Evolutionary conservation across 2,329 filamentous ascomycete species (phyloP).

Genomic region (Penicillium sp.): DNA sequence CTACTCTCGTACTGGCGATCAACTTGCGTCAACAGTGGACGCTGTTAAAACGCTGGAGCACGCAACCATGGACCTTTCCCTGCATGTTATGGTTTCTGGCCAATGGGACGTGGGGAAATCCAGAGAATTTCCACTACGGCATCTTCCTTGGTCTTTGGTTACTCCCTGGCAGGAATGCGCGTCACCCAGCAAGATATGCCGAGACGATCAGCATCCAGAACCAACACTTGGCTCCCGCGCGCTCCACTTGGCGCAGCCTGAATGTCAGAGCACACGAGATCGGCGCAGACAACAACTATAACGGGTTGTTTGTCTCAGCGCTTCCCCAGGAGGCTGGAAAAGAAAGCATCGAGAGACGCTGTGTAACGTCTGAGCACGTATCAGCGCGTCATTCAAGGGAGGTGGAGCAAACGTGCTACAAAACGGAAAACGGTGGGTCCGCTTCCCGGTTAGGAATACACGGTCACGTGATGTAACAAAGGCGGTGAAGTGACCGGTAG

Average conservation of each 20-base stretch:
- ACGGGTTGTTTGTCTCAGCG: background rate
- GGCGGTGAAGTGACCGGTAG: slow-evolving; percentile 14
- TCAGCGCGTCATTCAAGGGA: background rate
- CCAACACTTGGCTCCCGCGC: slow-evolving; percentile 16
- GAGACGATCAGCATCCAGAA: slow-evolving; percentile 18
- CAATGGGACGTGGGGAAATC: slow-evolving; percentile 7
- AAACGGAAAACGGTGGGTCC: background rate
- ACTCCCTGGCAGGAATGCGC: slow-evolving; percentile 6
- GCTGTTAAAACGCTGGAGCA: slow-evolving; percentile 8
- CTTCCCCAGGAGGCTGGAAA: background rate
- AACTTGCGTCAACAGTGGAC: slow-evolving; percentile 20
- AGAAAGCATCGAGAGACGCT: background rate
- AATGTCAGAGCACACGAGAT: slow-evolving; percentile 4
- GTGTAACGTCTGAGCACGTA: background rate
- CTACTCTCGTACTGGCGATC: slow-evolving; percentile 7
- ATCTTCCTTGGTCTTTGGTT: slow-evolving; percentile 7
- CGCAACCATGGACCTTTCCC: slow-evolving; percentile 16
- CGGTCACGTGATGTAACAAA: slow-evolving; percentile 4
- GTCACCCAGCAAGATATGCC: slow-evolving; percentile 14
- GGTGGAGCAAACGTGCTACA: background rate
- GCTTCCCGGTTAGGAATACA: background rate
- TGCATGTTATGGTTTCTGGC: background rate
- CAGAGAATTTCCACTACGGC: slow-evolving; percentile 1
- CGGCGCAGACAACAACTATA: background rate
- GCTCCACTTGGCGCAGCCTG: slow-evolving; percentile 14